Evolutionary conservation across 1,284 basidiomycete genomes (phyloP).

Genomic region (Trametes versicolor): DNA sequence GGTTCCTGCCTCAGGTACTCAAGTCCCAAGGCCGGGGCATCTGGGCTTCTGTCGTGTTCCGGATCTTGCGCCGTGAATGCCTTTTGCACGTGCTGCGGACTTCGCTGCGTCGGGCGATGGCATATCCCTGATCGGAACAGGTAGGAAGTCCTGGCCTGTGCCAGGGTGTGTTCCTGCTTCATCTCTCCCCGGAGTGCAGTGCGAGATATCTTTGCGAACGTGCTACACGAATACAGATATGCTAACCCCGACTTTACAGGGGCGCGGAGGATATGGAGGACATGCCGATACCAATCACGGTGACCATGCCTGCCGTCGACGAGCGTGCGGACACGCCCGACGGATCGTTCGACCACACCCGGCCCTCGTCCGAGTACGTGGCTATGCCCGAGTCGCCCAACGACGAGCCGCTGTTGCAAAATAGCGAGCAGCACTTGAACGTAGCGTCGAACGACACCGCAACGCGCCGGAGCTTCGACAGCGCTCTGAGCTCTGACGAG

Average conservation of each 20-base stretch:
- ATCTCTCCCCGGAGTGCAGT: no score
- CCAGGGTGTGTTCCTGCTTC: not conserved
- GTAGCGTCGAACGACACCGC: conserved; percentile 3
- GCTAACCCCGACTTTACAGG: conserved; percentile 37
- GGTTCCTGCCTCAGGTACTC: no score
- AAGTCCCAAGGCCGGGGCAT: no score
- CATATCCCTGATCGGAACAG: not conserved
- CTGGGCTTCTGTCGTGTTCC: no score
- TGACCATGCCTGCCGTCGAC: conserved; percentile 47
- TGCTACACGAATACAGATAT: no score
- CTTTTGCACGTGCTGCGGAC: not conserved
- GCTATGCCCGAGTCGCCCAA: conserved; percentile 36
- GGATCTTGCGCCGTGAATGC: no score
- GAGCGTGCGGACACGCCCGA: conserved; percentile 43
- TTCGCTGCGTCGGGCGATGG: not conserved
- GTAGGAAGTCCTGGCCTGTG: not conserved
- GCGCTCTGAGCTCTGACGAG: conserved; percentile 35
- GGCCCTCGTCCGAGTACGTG: conserved; percentile 34
- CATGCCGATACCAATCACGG: conserved; percentile 38
- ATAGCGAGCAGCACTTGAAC: conserved; percentile 29
- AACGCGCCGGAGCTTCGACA: conserved; percentile 40
- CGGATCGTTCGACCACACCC: conserved; percentile 34
- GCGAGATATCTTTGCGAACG: no score
- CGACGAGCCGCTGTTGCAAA: conserved; percentile 39
- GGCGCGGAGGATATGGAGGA: conserved; percentile 52